These are phyloP conservation scores for Fusarium agapanthi DNA, from an alignment of 2,329 filamentous ascomycete genomes.

Conservation along the genomic window DNA sequence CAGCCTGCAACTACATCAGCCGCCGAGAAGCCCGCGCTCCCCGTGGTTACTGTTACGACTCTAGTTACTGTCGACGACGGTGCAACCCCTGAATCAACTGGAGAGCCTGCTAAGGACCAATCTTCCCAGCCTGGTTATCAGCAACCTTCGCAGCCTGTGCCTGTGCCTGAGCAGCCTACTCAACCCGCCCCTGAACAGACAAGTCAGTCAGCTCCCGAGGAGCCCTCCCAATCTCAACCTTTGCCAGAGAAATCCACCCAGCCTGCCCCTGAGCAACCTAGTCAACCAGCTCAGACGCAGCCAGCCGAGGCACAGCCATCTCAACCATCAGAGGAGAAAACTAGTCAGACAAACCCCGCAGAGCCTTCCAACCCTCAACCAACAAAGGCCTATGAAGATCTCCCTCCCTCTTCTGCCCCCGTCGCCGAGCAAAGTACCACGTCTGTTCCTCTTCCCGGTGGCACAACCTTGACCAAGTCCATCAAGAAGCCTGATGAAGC, in stretches of 20 bases:
- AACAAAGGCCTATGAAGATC: constrained; percentile 15
- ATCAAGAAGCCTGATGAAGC: constrained; percentile 38
- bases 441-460: constrained; percentile 4
- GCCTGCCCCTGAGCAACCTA: constrained; percentile 8
- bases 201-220: background rate
- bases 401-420: constrained; percentile 16
- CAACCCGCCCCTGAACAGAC: constrained; percentile 7
- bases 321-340: constrained; percentile 10
- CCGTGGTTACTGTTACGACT: constrained; percentile 44
- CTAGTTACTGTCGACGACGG: constrained; percentile 44
- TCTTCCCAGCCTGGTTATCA: constrained; percentile 7
- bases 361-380: constrained; percentile 22
- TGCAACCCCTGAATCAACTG: constrained; percentile 13
- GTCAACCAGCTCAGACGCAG: background rate
- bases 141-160: constrained; percentile 8
- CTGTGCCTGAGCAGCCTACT: background rate
- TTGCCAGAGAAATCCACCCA: constrained; percentile 4
- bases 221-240: background rate
- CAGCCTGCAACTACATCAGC: constrained; percentile 23
- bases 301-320: background rate
- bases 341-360: constrained; percentile 4
- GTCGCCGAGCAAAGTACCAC: constrained; percentile 16
- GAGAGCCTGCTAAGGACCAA: constrained; percentile 10
- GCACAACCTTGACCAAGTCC: constrained; percentile 41
- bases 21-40: constrained; percentile 20